Conservation (phyloP, 345 rosid genomes). For the Rubroshorea leprosula region DNA sequence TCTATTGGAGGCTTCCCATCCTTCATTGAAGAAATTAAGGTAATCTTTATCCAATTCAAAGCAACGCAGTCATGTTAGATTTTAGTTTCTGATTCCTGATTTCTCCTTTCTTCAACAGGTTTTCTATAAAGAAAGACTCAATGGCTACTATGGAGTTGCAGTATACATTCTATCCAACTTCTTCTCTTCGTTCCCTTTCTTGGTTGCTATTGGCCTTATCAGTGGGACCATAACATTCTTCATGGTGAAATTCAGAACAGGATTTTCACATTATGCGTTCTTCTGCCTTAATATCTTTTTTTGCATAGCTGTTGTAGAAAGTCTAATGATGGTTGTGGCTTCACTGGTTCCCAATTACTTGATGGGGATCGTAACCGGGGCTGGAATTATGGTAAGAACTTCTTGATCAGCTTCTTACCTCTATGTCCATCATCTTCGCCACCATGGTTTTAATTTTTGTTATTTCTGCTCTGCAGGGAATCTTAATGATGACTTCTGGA, state of each 20-base stretch:
- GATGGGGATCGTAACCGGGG: slow-evolving; percentile 69
- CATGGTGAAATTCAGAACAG: slow-evolving; percentile 61
- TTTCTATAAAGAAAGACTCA: slow-evolving; percentile 55
- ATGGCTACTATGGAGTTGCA: slow-evolving; percentile 69
- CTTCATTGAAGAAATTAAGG: slow-evolving; percentile 83
- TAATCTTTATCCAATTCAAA: background rate
- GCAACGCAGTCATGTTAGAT: background rate
- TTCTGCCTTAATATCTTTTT: slow-evolving; percentile 62
- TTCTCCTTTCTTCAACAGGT: slow-evolving; percentile 34
- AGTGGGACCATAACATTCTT: slow-evolving; percentile 52
- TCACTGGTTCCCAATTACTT: slow-evolving; percentile 78
- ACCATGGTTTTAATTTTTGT: background rate
- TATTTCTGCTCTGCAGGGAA: slow-evolving; percentile 38
- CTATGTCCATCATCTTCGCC: background rate
- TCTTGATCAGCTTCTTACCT: background rate
- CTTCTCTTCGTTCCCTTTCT: slow-evolving; percentile 67
- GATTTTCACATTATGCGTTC: slow-evolving; percentile 51
- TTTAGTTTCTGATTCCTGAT: background rate
- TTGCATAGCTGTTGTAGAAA: slow-evolving; percentile 67
- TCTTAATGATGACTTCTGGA: slow-evolving; percentile 88
- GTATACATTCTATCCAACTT: slow-evolving; percentile 67
- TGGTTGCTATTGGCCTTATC: slow-evolving; percentile 43
- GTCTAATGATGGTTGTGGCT: slow-evolving; percentile 88
- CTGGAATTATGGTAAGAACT: slow-evolving; percentile 68
- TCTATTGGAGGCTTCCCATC: slow-evolving; percentile 90